Evolutionary conservation across 352 stramenopile genomes (phyloP), one percentile per base, ranked within the genome.

Genomic region (Lagenidium giganteum): DNA sequence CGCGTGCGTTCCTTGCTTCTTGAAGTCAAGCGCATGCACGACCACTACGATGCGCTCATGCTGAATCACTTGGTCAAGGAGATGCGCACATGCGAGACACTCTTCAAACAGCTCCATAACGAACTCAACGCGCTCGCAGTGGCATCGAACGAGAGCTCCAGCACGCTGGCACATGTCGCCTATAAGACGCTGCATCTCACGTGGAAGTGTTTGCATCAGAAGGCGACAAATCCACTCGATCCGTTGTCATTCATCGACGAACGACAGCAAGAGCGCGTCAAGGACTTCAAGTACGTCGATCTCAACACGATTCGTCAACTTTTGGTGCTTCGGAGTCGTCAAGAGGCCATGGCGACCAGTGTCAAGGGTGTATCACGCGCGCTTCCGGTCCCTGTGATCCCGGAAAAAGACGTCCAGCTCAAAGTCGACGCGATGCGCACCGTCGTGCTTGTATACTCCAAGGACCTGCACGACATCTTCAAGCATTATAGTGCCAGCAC

Each of bases 401-500:
- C 70, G 0, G 71, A 86, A 33, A 70, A 77, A 35, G 74, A 90
- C 18, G 75, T 87, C 13, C 51, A 72, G 7, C 48, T 67, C 12
- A 52, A 54, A 32, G 70, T 63, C 4, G 71, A 68, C 31, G 74
- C 71, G 5, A 54, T 92, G 24, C 71, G 70, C 6, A 69, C 61
- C 7, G 58, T 70, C 22, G 52, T 92, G 7, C 22, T 63, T 8
- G 42, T 76, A 8, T 85, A 87, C 60, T 81, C 67, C 65, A 86
- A 81, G 37, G 79, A 92, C 40, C 55, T 89, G 20, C 70, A 73
- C 57, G 79, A 87, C 21, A 92, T 89, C 33, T 92, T 89, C 60
- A 86, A 83, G 40, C 72, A 92, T 51, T 92, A 92, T 50, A 87
- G 79, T 44, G 76, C 76, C 22, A 88, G 67, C 25, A 61, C 66